A percentile compares a stretch with the other conserved stretches of the same genome.
These are phyloP conservation scores for Saccharomycodes ludwigii DNA, from an alignment of 805 yeast genomes.

Conservation along the genomic window DNA sequence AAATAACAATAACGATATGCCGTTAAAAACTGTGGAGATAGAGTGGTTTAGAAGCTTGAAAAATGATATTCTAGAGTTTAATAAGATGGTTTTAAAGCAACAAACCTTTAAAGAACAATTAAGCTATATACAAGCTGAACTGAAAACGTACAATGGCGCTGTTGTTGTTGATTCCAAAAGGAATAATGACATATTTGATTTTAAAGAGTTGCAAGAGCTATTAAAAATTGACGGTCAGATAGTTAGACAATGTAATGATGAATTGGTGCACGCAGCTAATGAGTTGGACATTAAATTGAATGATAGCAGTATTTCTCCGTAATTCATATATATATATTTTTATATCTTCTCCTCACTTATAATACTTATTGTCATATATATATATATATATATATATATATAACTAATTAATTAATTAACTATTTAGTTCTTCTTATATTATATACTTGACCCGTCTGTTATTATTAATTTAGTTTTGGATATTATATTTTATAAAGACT, in stretches of 20 bases:
- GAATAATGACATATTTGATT: conserved; percentile 12
- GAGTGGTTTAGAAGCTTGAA: conserved; percentile 35
- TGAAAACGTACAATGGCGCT: conserved; percentile 10
- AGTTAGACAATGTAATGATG: conserved; percentile 16
- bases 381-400: no score
- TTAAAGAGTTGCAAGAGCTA: conserved; percentile 22
- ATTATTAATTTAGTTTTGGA: no score
- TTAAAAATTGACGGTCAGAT: conserved; percentile 23
- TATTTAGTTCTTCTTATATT: no score
- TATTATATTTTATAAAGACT: neutral
- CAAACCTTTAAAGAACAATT: conserved; percentile 19
- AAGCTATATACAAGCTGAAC: conserved; percentile 16
- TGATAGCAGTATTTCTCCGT: neutral
- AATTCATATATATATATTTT: neutral
- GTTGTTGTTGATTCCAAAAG: conserved; percentile 4
- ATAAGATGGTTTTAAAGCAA: conserved; percentile 20
- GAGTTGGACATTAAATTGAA: conserved; percentile 13
- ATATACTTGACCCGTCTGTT: no score
- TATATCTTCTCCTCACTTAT: neutral
- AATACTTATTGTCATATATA: neutral
- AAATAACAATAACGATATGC: conserved; percentile 18
- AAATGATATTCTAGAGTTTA: conserved; percentile 20
- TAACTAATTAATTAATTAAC: no score
- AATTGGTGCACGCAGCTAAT: conserved; percentile 7
- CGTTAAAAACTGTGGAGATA: conserved; percentile 29